These are phyloP conservation scores for Fraxinus sp. DNA, from an alignment of 305 asterid species.

Conservation along the genomic window DNA sequence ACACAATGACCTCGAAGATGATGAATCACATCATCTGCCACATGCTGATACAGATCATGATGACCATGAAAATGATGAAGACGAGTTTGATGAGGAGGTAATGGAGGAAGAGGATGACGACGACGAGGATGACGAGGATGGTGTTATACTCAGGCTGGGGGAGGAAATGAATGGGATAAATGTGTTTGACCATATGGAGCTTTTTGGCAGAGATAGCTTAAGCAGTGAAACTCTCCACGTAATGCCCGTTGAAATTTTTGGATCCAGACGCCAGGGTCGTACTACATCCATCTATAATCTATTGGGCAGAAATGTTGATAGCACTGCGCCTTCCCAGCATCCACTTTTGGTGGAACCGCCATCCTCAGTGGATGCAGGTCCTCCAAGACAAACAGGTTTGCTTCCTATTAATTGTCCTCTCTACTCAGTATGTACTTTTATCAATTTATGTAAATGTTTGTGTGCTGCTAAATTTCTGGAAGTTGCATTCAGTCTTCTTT, in stretches of 20 bases:
- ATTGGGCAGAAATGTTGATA: slow-evolving; percentile 75
- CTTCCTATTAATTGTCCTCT: slow-evolving; percentile 6
- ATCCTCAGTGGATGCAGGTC: slow-evolving; percentile 52
- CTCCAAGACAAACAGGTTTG: slow-evolving; percentile 58
- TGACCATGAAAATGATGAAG: slow-evolving; percentile 97
- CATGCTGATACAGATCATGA: slow-evolving; percentile 96
- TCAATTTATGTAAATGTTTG: background rate
- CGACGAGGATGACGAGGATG: slow-evolving; percentile 97
- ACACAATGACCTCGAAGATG: slow-evolving; percentile 89
- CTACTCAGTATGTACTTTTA: background rate
- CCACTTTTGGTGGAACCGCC: slow-evolving; percentile 91
- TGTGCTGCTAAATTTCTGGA: background rate
- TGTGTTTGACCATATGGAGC: slow-evolving; percentile 95
- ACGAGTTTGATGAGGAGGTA: slow-evolving; percentile 95
- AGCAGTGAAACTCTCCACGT: slow-evolving; percentile 82
- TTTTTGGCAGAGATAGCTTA: slow-evolving; percentile 85
- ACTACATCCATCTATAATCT: slow-evolving; percentile 93
- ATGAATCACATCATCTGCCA: slow-evolving; percentile 86
- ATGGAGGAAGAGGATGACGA: slow-evolving; percentile 95
- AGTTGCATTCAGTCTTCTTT: slow-evolving; percentile 3
- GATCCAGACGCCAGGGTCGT: slow-evolving; percentile 93
- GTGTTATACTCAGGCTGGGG: slow-evolving; percentile 81
- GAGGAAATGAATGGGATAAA: slow-evolving; percentile 96
- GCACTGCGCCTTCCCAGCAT: slow-evolving; percentile 63
- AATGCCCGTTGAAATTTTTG: slow-evolving; percentile 97